Evolutionary conservation across 2,329 filamentous ascomycete genomes (phyloP), one percentile per base, ranked within the genome.

Genomic region (Incumbomyces delicatus): DNA sequence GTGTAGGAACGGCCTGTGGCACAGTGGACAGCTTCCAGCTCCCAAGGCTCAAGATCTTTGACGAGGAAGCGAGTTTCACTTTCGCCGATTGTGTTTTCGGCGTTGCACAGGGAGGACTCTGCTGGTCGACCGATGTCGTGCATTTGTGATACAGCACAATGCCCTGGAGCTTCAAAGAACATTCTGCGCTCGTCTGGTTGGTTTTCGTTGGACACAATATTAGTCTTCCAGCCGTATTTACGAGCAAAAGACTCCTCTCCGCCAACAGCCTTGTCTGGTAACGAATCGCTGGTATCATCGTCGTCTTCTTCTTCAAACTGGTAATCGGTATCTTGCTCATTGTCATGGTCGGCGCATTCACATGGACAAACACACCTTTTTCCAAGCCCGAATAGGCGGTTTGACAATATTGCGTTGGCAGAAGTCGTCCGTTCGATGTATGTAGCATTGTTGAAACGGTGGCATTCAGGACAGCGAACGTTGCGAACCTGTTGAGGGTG

Each of bases 1-100:
- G 13, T 7, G 17, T 38, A 37, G 5, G 17, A 11, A 4, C 34
- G 22, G 31, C 34, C 42, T 4, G 42, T 37, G 5, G 17, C 22
- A 5, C 7, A 11, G 13, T 45, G 33, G 13, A 38, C 34, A 16
- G 33, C 20, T 17, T 45, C 42, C 11, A 45, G 34, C 29, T 45
- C 42, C 42, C 42, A 45, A n/a, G 34, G 42, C 27, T 45, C 42
- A 31, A 45, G 42, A 14, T 11, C 17, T 17, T 37, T 30, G 14
- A 12, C 13, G 14, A 38, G 42, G 8, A 11, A 3, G 3, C 12
- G 17, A 11, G 42, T 22, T 29, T 45, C 42, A 20, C 36, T 37
- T 4, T 7, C 14, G 11, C 12, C 22, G 20, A 45, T n/a, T 11
- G 34, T 38, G 20, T 45, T 45, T n/a, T 45, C 33, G 13, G 42